Evolutionary conservation across 257 asterid species (phyloP).

Genomic region (Paraleonurus japonicus): DNA sequence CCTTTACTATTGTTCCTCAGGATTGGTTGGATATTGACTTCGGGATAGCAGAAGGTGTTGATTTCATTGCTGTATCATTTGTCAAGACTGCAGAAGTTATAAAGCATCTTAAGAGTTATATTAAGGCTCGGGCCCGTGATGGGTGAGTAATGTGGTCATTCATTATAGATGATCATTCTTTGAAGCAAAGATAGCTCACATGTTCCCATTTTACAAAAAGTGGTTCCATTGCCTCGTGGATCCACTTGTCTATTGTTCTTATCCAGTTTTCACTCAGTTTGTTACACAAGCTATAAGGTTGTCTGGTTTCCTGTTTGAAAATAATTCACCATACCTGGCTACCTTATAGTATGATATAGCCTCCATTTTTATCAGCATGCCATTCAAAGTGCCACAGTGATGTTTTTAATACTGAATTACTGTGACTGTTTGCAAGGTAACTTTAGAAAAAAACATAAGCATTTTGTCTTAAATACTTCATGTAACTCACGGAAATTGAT

Average conservation of each 20-base stretch:
- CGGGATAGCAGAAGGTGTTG: constrained; percentile 89
- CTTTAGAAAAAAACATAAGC: neutral
- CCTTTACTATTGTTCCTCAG: constrained; percentile 39
- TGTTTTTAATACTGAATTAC: neutral
- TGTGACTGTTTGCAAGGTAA: neutral
- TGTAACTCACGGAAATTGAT: constrained; percentile 9
- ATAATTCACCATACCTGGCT: neutral
- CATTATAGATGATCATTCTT: neutral
- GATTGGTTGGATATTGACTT: constrained; percentile 94
- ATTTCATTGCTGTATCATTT: constrained; percentile 84
- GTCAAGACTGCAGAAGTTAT: constrained; percentile 90
- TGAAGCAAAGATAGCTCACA: constrained; percentile 8
- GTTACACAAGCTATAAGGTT: neutral
- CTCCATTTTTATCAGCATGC: neutral
- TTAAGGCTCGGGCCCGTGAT: constrained; percentile 77
- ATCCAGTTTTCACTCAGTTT: neutral
- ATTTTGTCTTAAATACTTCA: neutral
- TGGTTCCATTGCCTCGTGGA: neutral
- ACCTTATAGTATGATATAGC: neutral
- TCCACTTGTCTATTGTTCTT: constrained; percentile 7
- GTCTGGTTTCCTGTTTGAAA: neutral
- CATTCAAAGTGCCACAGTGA: neutral
- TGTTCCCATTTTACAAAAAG: neutral
- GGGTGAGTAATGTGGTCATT: constrained; percentile 38
- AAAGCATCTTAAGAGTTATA: constrained; percentile 82